Evolutionary conservation across 2,329 filamentous ascomycete genomes (phyloP), one percentile per base, ranked within the genome.

Genomic region (Trichoderma endophyticum): DNA sequence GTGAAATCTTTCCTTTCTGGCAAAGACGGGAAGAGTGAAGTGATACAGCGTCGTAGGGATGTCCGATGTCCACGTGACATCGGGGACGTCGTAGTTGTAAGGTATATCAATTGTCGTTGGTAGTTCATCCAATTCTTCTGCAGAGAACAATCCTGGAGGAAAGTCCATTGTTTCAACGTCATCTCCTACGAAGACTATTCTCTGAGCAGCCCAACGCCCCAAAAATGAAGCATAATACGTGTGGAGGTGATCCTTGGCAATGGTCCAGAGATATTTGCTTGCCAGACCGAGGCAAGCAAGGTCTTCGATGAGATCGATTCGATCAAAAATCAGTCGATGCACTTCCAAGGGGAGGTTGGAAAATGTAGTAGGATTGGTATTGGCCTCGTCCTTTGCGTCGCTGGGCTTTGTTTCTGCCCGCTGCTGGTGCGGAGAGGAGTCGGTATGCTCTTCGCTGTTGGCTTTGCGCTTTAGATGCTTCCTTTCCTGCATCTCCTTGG

Each of bases 151-250:
- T 14, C 60, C 65, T 2, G 59, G 54, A 36, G 70, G 72, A 18
- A 24, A 72, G 30, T 72, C 72, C 4, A 18, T n/a, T 26, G 34
- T 21, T 14, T 72, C 24, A 12, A 60, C 43, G 30, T 66, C 4
- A 48, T 70, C 70, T 43, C 72, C 72, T 5, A 72, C 72, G 3
- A 65, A 73, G 21, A 72, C 70, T n/a, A 73, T 73, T 0, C 65
- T 54, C 30, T 63, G 8, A n/a, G 24, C 18, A 12, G 72, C 72
- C 72, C 70, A 73, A n/a, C 4, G 59, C 3, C 60, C 68, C 6
- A 39, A 18, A 4, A 43, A 57, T 15, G 28, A 30, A 26, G 18
- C 14, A 2, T 34, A 59, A 39, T 18, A 3, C 2, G 12, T 14
- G 28, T 24, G 21, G 11, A 68, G 7, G 6, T 43, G 6, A 9